Conservation (phyloP, 495 filamentous ascomycete genomes). For the Cercophora samala region DNA sequence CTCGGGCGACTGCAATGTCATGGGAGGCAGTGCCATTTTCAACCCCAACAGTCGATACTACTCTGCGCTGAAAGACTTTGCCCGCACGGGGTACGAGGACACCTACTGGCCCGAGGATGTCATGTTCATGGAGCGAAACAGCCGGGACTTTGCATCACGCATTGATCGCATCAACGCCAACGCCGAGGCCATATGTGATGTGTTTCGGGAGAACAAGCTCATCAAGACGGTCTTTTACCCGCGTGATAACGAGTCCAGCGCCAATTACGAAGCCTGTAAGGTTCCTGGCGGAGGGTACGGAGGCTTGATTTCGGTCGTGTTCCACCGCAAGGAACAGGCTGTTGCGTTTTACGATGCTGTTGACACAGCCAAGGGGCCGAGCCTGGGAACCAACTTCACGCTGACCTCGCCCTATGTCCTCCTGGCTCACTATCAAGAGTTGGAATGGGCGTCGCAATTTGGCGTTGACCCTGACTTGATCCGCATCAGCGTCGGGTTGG, state of each 20-base stretch:
- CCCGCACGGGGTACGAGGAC: constrained; percentile 70
- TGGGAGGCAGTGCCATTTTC: constrained; percentile 85
- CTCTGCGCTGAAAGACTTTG: constrained; percentile 57
- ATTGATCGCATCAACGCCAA: constrained; percentile 83
- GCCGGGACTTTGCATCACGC: constrained; percentile 81
- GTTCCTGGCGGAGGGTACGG: constrained; percentile 81
- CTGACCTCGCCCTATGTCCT: constrained; percentile 84
- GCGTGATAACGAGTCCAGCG: constrained; percentile 64
- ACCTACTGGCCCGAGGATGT: constrained; percentile 91
- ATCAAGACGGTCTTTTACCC: constrained; percentile 88
- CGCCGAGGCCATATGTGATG: constrained; percentile 74
- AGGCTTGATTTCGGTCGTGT: constrained; percentile 80
- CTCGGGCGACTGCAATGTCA: constrained; percentile 95
- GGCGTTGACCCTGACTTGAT: constrained; percentile 75
- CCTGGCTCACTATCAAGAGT: constrained; percentile 85
- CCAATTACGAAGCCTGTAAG: constrained; percentile 74
- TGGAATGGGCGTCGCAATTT: constrained; percentile 82
- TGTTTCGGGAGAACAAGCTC: constrained; percentile 52
- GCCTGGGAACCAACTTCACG: constrained; percentile 95
- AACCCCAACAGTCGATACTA: constrained; percentile 80
- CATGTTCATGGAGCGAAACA: constrained; percentile 93
- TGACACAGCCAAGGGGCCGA: constrained; percentile 88
- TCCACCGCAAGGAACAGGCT: constrained; percentile 66
- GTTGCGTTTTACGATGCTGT: constrained; percentile 80
- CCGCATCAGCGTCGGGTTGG: constrained; percentile 85